phyloP scores from a whole-genome alignment of 768 basidiomycete species.

The Trametes cinnabarina region DNA sequence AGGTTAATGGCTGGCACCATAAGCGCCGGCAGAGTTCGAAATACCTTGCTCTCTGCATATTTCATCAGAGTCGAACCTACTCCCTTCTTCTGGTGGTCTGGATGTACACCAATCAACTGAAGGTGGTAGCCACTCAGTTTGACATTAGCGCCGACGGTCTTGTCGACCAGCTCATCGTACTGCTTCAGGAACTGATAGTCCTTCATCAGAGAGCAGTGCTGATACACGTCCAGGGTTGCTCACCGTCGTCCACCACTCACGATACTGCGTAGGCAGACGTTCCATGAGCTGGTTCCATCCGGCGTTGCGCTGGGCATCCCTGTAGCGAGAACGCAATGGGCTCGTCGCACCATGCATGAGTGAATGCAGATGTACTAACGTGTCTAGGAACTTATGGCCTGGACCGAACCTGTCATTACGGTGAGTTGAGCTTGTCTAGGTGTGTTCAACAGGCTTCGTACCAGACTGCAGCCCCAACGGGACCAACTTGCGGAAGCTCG shows the following conservation, averaged over 20 bases:
- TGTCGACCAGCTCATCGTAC: conserved; percentile 12
- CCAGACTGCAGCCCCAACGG: conserved; percentile 11
- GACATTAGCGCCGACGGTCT: conserved; percentile 3
- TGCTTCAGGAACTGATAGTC: neutral
- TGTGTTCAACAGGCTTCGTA: neutral
- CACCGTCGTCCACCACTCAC: conserved; percentile 10
- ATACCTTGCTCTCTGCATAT: conserved; percentile 13
- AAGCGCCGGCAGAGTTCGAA: neutral
- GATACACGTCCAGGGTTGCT: neutral
- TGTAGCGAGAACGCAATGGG: neutral
- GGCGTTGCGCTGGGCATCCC: conserved; percentile 13
- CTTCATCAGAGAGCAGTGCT: neutral
- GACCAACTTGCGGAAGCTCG: neutral
- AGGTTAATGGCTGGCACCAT: neutral
- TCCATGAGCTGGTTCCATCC: conserved; percentile 16
- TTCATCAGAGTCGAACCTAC: conserved; percentile 6
- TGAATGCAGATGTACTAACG: neutral
- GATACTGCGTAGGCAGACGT: neutral
- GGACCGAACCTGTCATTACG: conserved; percentile 9
- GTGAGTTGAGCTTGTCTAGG: neutral
- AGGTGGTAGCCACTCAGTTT: conserved; percentile 17
- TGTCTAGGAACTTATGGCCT: conserved; percentile 8
- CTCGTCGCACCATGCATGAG: too few species aligned
- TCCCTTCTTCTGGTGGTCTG: conserved; percentile 11
- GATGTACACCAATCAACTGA: conserved; percentile 12